Conservation (phyloP, 495 filamentous ascomycete genomes). For the Polyplosphaeria fusca region DNA sequence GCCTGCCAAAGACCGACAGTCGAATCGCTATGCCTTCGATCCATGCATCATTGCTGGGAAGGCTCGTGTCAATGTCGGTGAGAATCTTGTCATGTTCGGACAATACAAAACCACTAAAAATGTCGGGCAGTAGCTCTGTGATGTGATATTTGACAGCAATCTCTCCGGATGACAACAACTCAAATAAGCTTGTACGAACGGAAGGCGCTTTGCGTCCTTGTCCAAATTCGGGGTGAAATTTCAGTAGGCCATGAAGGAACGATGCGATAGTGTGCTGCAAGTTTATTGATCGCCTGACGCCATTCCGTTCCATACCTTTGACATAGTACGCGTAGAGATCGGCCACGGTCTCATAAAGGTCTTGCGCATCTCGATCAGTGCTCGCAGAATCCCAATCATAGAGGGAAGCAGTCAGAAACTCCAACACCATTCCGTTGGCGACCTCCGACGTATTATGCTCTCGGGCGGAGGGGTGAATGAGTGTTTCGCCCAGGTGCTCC, state of each 20-base stretch:
- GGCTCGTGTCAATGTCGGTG: conserved; percentile 66
- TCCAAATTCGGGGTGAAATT: conserved; percentile 61
- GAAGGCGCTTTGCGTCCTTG: conserved; percentile 57
- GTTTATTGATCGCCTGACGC: conserved; percentile 58
- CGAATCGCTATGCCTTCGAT: conserved; percentile 83
- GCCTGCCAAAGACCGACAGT: conserved; percentile 65
- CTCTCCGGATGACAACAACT: conserved; percentile 62
- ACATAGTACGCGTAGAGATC: conserved; percentile 82
- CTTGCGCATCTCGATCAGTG: conserved; percentile 40
- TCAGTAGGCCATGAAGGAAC: conserved; percentile 65
- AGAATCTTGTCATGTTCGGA: conserved; percentile 79
- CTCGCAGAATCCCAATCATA: conserved; percentile 58
- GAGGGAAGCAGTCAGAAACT: conserved; percentile 64
- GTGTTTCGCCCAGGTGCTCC: conserved; percentile 52
- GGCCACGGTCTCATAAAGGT: conserved; percentile 57
- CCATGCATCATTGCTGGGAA: conserved; percentile 69
- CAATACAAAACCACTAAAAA: conserved; percentile 76
- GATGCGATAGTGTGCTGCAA: conserved; percentile 64
- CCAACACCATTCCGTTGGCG: conserved; percentile 64
- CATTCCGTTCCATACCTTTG: conserved; percentile 57
- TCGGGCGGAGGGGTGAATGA: conserved; percentile 47
- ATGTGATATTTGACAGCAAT: conserved; percentile 74
- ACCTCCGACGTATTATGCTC: conserved; percentile 73
- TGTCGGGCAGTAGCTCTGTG: conserved; percentile 60
- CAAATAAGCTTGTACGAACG: conserved; percentile 70